phyloP scores from a whole-genome alignment of 2,329 filamentous ascomycete species.

The Penicillium expansum region DNA sequence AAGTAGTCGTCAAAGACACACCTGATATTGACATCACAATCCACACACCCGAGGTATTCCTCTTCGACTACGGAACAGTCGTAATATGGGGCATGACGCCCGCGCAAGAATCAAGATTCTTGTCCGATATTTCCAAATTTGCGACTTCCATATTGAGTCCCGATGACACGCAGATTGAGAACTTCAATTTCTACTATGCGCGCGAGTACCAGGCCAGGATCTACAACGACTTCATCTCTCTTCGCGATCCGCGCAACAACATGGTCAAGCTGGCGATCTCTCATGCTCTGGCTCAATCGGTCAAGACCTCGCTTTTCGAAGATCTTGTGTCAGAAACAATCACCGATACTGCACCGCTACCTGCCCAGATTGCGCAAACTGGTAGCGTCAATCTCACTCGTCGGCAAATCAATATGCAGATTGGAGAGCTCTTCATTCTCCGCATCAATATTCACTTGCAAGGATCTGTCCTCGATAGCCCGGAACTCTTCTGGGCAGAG shows the following conservation, averaged over 20 bases:
- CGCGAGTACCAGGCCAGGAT: slow-evolving; percentile 96
- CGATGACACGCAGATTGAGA: slow-evolving; percentile 90
- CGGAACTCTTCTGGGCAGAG: slow-evolving; percentile 97
- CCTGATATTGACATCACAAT: slow-evolving; percentile 82
- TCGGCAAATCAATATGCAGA: slow-evolving; percentile 97
- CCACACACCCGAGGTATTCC: slow-evolving; percentile 89
- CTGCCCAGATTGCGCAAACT: slow-evolving; percentile 85
- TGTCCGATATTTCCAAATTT: slow-evolving; percentile 93
- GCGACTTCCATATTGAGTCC: slow-evolving; percentile 83
- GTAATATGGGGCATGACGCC: slow-evolving; percentile 98
- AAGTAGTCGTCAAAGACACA: slow-evolving; percentile 33
- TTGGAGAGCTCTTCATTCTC: slow-evolving; percentile 95
- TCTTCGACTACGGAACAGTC: slow-evolving; percentile 96
- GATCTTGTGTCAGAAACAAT: slow-evolving; percentile 93
- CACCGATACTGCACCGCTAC: slow-evolving; percentile 87
- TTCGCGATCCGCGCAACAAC: slow-evolving; percentile 91
- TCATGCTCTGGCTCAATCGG: slow-evolving; percentile 90
- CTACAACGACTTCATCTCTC: slow-evolving; percentile 98
- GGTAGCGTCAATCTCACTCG: slow-evolving; percentile 87
- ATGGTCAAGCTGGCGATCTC: slow-evolving; percentile 98
- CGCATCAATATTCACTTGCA: slow-evolving; percentile 98
- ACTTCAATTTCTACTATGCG: slow-evolving; percentile 99
- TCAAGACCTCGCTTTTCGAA: slow-evolving; percentile 97
- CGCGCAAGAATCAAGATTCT: slow-evolving; percentile 82
- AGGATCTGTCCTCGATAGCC: slow-evolving; percentile 91